Base-by-base conservation (phyloP, 768 basidiomycete genomes). In the Mycena polygramma region DNA sequence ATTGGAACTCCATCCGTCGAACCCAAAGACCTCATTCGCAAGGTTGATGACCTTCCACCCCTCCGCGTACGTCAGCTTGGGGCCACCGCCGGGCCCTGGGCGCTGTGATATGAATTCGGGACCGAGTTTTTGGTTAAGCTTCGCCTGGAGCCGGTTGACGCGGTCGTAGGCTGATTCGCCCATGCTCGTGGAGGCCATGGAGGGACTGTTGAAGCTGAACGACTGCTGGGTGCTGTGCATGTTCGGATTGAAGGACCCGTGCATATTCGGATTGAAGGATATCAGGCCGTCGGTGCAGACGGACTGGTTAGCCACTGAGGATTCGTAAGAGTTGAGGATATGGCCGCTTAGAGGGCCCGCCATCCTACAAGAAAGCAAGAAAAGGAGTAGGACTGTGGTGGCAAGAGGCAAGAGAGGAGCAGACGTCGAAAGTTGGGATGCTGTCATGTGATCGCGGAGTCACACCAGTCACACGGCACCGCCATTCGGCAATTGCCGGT, bases 21-120 rank as follows among this genome's bases (percentile, higher is more conserved):
- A 98, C 1, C 97, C 97, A 81, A 99, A 99, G 51, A 99, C 94
- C 73, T 99, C 97, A 78, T 99, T 99, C 2, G 97, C 98, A 26
- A 99, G 87, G 77, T 97, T 97, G 80, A 99, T 98, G 45, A 96
- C 92, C 82, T 95, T 97, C 97, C 97, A 99, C 0, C 97, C 98
- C 78, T 99, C 97, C 1, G 93, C 92, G 77, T 99, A 98, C 19
- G 93, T 96, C 54, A 99, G 83, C 79, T 97, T 98, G 19, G 89
- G 88, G 5, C 94, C 94, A 49, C 92, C 93, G 20, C 92, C 93
- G 2, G 94, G 95, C 6, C 97, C 97, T 9, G 94, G 92, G 19
- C 98, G 86, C 72, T 92, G 91, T 3, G 94, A 95, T 64, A 99
- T 88, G 76, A 89, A 98, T 82, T 99, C 98, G 1, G 98, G 98